These are phyloP conservation scores for Curvularia sp. DNA, from an alignment of 2,329 filamentous ascomycete species.

Conservation along the genomic window DNA sequence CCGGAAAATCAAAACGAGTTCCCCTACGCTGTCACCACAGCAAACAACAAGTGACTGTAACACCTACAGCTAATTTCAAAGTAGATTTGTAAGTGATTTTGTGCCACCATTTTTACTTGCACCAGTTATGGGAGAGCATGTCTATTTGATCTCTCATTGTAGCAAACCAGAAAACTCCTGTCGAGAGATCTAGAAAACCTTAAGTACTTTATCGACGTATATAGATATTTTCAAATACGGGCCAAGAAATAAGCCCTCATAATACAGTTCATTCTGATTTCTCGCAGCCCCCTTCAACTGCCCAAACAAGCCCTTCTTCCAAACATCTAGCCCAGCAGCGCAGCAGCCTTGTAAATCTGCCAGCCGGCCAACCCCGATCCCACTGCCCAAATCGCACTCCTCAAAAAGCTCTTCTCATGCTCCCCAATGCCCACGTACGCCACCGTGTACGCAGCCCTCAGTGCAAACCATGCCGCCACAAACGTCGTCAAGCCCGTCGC, in stretches of 20 bases:
- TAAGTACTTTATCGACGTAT: neutral
- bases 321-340: constrained; percentile 23
- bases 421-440: constrained; percentile 32
- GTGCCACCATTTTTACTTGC: too few relatives aligned
- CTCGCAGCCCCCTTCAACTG: neutral
- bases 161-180: neutral
- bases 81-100: too few relatives aligned
- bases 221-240: neutral
- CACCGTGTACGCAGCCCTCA: constrained; percentile 28
- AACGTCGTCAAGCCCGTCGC: constrained; percentile 32
- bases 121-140: too few relatives aligned
- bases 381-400: constrained; percentile 26
- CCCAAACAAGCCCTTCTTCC: neutral
- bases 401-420: constrained; percentile 28
- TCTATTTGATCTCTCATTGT: too few relatives aligned
- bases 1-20: too few relatives aligned
- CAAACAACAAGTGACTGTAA: too few relatives aligned
- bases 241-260: neutral
- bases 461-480: constrained; percentile 26
- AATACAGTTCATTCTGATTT: neutral
- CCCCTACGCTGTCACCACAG: too few relatives aligned
- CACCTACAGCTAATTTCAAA: too few relatives aligned
- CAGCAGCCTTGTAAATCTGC: constrained; percentile 36
- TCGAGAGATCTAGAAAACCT: neutral
- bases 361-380: constrained; percentile 23